phyloP scores from a whole-genome alignment of 176 grass and related monocot genomes.

The Alloteropsis semialata region DNA sequence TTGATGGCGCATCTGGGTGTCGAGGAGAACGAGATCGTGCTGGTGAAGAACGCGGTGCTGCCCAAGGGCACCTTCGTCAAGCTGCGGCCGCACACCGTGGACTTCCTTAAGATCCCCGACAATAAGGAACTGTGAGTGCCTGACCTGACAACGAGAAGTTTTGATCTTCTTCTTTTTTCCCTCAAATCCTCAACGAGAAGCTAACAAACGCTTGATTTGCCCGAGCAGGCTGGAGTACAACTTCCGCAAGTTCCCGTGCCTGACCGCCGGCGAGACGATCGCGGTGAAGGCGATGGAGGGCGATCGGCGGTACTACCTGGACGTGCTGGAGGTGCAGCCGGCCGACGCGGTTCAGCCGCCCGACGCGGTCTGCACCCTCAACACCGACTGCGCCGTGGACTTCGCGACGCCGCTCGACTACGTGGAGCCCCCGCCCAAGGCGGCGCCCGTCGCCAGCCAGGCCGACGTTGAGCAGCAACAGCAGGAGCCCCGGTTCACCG shows the following conservation, averaged over 20 bases:
- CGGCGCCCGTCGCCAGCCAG: neutral
- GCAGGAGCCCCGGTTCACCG: slow-evolving; percentile 5
- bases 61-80: slow-evolving; percentile 77
- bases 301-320: slow-evolving; percentile 49
- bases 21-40: slow-evolving; percentile 47
- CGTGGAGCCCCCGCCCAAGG: slow-evolving; percentile 30
- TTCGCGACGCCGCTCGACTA: slow-evolving; percentile 61
- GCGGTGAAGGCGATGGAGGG: slow-evolving; percentile 58
- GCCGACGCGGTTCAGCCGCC: too few species aligned
- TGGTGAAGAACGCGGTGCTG: slow-evolving; percentile 42
- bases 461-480: neutral
- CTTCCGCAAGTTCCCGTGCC: slow-evolving; percentile 47
- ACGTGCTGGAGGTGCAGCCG: slow-evolving; percentile 65
- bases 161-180: neutral
- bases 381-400: slow-evolving; percentile 78
- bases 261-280: slow-evolving; percentile 76
- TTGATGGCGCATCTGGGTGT: slow-evolving; percentile 68
- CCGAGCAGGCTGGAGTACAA: slow-evolving; percentile 52
- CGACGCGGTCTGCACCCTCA: slow-evolving; percentile 54
- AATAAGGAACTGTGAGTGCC: slow-evolving; percentile 51
- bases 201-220: neutral
- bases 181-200: too few species aligned
- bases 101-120: slow-evolving; percentile 39
- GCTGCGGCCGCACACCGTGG: slow-evolving; percentile 67
- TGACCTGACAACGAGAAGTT: neutral